These are phyloP conservation scores for Umbelopsis ramanniana DNA, from an alignment of 192 early-diverging fungal genomes.

Conservation along the genomic window DNA sequence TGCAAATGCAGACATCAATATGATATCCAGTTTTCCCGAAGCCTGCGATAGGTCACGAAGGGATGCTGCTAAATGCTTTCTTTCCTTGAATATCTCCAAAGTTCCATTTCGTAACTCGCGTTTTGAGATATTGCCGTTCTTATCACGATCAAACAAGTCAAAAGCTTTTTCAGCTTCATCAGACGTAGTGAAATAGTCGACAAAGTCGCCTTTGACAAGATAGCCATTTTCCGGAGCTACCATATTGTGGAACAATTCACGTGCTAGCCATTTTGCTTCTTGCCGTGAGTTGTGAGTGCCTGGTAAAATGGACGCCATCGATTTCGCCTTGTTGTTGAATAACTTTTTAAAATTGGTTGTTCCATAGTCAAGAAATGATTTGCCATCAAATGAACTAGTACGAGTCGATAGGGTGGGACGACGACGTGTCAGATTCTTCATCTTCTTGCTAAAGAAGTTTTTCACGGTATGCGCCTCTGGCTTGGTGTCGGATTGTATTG, in stretches of 20 bases:
- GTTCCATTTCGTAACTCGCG: slow-evolving; percentile 81
- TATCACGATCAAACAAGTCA: slow-evolving; percentile 86
- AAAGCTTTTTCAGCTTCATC: slow-evolving; percentile 83
- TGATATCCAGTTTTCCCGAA: slow-evolving; percentile 77
- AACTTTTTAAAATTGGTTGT: neutral
- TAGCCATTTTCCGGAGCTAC: slow-evolving; percentile 49
- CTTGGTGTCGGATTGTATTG: neutral
- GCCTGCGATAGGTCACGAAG: slow-evolving; percentile 85
- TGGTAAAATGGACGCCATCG: neutral
- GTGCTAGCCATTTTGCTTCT: slow-evolving; percentile 41
- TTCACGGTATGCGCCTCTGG: neutral
- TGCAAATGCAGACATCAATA: slow-evolving; percentile 62
- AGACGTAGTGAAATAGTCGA: slow-evolving; percentile 73
- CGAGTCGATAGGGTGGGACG: neutral
- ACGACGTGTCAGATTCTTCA: neutral
- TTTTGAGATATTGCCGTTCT: slow-evolving; percentile 84
- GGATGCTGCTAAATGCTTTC: slow-evolving; percentile 69
- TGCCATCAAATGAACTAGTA: slow-evolving; percentile 2
- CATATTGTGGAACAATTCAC: slow-evolving; percentile 40
- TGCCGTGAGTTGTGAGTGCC: slow-evolving; percentile 3
- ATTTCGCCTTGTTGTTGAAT: neutral
- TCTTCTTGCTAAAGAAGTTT: neutral
- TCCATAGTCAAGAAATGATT: slow-evolving; percentile 13
- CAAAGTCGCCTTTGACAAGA: slow-evolving; percentile 71
- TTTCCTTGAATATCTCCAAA: slow-evolving; percentile 81